These are phyloP conservation scores for Aspergillus sp. DNA, from an alignment of 2,329 filamentous ascomycete species.

Conservation along the genomic window DNA sequence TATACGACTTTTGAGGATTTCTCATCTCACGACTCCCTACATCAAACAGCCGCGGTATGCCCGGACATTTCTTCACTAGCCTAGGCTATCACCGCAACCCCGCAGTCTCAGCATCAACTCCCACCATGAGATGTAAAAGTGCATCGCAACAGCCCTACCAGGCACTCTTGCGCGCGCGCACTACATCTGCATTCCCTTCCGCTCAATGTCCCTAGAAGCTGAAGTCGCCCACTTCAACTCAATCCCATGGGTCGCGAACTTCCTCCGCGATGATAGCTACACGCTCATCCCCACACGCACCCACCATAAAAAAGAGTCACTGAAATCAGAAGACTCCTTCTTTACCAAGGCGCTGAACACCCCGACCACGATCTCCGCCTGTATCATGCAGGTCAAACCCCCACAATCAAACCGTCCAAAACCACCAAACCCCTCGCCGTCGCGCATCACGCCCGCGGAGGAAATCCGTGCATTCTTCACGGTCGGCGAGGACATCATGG, in stretches of 20 bases:
- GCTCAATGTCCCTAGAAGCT: neutral
- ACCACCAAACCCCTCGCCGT: neutral
- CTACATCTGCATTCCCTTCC: neutral
- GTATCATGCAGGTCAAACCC: neutral
- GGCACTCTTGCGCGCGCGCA: neutral
- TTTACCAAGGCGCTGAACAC: slow-evolving; percentile 11
- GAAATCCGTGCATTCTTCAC: slow-evolving; percentile 26
- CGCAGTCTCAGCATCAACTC: neutral
- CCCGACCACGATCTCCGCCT: slow-evolving; percentile 9
- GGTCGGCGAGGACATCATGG: slow-evolving; percentile 25
- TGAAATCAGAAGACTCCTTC: slow-evolving; percentile 7
- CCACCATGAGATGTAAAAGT: neutral
- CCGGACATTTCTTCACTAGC: neutral
- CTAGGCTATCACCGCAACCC: neutral
- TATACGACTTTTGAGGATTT: neutral
- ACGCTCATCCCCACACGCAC: slow-evolving; percentile 2
- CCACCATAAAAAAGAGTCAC: neutral
- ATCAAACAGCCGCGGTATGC: neutral
- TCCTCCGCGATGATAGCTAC: slow-evolving; percentile 7
- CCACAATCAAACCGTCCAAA: neutral
- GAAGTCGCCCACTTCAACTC: slow-evolving; percentile 7
- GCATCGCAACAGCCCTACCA: neutral
- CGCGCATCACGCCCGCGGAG: slow-evolving; percentile 1
- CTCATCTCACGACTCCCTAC: no score
- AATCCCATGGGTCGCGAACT: slow-evolving; percentile 10